Conservation (phyloP, 2,329 filamentous ascomycete species). For the Eurotiales sp. region DNA sequence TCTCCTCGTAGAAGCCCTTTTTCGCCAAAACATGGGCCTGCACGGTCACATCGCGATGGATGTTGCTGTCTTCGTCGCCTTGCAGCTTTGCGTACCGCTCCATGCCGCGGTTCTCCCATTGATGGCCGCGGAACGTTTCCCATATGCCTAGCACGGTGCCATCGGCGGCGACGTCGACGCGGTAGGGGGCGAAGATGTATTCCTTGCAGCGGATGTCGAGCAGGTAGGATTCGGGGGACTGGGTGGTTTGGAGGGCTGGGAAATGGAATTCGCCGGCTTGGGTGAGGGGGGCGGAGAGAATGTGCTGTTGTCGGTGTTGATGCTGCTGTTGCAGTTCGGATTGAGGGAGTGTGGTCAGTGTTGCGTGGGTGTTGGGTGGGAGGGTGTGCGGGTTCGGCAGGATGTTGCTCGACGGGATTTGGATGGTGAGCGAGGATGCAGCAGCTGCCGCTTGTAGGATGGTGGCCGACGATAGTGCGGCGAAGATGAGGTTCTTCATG, state of each 20-base stretch:
- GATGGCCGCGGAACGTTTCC: constrained; percentile 84
- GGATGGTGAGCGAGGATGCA: constrained; percentile 35
- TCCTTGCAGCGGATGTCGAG: constrained; percentile 74
- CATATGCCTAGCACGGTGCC: constrained; percentile 59
- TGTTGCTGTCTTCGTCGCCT: background rate
- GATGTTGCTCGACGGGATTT: constrained; percentile 31
- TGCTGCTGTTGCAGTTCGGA: constrained; percentile 25
- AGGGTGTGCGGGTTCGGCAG: constrained; percentile 43
- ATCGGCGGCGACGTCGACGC: constrained; percentile 61
- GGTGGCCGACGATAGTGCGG: background rate
- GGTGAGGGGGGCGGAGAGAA: constrained; percentile 61
- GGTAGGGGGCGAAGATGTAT: constrained; percentile 71
- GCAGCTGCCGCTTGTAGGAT: constrained; percentile 17
- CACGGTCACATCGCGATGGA: constrained; percentile 43
- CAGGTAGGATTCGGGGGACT: constrained; percentile 62
- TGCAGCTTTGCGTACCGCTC: constrained; percentile 44
- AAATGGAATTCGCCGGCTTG: constrained; percentile 71
- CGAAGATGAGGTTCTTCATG: background rate
- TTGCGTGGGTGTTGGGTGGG: constrained; percentile 48
- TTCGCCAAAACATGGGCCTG: constrained; percentile 58
- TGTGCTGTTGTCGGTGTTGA: constrained; percentile 35
- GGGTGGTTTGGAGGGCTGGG: constrained; percentile 51
- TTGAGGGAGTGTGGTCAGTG: constrained; percentile 44
- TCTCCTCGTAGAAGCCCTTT: constrained; percentile 74
- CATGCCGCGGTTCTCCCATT: constrained; percentile 77